Evolutionary conservation across 306 rosid genomes (phyloP).

Genomic region (Clitoria ternatea): DNA sequence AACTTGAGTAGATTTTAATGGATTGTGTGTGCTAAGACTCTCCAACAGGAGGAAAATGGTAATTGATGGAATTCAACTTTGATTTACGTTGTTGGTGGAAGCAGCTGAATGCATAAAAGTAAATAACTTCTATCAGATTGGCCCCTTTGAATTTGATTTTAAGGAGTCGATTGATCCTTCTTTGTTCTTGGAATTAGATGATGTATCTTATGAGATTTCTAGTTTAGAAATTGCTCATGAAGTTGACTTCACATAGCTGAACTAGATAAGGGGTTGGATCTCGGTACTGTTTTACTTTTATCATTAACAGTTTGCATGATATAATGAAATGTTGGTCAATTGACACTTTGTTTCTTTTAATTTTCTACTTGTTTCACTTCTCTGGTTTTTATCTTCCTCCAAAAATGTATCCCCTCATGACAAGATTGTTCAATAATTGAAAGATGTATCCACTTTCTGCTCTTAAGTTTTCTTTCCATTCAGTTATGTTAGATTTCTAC

Average conservation of each 20-base stretch:
- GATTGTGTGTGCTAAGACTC: neutral
- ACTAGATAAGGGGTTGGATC: conserved; percentile 8
- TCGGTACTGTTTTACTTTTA: neutral
- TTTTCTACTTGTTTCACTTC: neutral
- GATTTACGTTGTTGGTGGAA: neutral
- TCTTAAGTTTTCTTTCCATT: neutral
- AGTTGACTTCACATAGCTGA: neutral
- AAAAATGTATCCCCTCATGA: neutral
- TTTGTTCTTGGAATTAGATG: neutral
- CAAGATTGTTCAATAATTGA: neutral
- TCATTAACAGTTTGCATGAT: neutral
- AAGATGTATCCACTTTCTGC: neutral
- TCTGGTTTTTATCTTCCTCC: neutral
- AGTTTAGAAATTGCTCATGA: conserved; percentile 4
- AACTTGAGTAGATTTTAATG: neutral
- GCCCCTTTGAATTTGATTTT: neutral
- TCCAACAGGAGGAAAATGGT: neutral
- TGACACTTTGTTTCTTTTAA: neutral
- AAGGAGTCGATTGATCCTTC: neutral
- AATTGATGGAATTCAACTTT: neutral
- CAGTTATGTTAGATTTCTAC: neutral
- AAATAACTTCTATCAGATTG: neutral
- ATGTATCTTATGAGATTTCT: neutral
- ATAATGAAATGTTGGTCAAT: neutral
- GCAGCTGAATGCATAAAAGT: neutral